These are phyloP conservation scores for Fusarium sp. DNA, from an alignment of 2,329 filamentous ascomycete genomes.

Conservation along the genomic window DNA sequence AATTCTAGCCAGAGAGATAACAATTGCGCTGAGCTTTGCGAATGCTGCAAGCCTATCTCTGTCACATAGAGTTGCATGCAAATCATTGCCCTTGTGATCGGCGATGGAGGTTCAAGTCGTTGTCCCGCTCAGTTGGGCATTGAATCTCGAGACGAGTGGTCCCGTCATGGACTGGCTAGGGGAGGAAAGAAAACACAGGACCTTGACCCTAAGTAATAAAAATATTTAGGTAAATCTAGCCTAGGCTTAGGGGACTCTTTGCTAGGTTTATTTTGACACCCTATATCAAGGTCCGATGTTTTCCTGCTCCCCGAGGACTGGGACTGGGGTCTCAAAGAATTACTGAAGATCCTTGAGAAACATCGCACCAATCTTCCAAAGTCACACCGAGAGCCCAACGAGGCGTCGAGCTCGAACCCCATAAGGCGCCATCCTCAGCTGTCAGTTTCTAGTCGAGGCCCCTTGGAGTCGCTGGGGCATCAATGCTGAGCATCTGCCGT, in stretches of 20 bases:
- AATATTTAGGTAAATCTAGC: too few species aligned
- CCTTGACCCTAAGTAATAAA: too few species aligned
- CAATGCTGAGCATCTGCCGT: conserved; percentile 7
- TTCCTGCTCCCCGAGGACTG: too few species aligned
- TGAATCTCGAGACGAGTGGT: conserved; percentile 25
- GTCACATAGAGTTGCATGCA: conserved; percentile 20
- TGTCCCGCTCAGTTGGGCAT: conserved; percentile 31
- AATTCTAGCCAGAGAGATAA: not conserved
- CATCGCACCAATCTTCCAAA: conserved; percentile 8
- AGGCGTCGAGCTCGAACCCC: conserved; percentile 17
- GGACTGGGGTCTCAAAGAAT: conserved; percentile 20
- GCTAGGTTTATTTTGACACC: too few species aligned
- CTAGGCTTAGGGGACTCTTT: too few species aligned
- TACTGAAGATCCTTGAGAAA: conserved; percentile 4
- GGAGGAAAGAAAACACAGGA: too few species aligned
- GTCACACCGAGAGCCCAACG: conserved; percentile 32
- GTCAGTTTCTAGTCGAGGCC: conserved; percentile 9
- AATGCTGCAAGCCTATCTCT: conserved; percentile 20
- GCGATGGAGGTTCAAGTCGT: conserved; percentile 18
- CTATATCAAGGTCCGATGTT: too few species aligned
- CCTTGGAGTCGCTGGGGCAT: conserved; percentile 5
- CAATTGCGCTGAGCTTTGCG: not conserved
- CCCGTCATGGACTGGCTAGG: conserved; percentile 26
- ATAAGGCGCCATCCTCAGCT: conserved; percentile 18
- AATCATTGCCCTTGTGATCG: conserved; percentile 27